These are phyloP conservation scores for Phytopythium mirpurense DNA, from an alignment of 352 stramenopile species.

Conservation along the genomic window DNA sequence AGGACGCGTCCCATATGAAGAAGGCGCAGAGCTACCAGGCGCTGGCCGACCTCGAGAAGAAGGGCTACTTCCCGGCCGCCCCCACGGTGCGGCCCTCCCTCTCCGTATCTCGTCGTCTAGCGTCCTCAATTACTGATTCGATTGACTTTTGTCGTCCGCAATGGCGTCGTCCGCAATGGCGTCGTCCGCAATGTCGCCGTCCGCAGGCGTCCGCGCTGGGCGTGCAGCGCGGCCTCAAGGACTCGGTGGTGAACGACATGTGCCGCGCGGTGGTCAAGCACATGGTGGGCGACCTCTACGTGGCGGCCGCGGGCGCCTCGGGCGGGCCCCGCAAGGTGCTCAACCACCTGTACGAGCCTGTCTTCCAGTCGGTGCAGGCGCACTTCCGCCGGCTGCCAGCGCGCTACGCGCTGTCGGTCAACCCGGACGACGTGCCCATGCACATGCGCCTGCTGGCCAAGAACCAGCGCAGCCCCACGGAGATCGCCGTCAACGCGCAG, in stretches of 20 bases:
- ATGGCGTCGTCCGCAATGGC: too few species aligned
- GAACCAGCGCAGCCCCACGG: constrained; percentile 73
- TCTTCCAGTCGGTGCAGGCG: constrained; percentile 80
- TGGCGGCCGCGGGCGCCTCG: constrained; percentile 50
- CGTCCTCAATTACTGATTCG: too few species aligned
- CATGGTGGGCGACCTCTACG: constrained; percentile 86
- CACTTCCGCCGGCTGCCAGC: constrained; percentile 79
- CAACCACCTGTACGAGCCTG: constrained; percentile 83
- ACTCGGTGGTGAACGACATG: constrained; percentile 88
- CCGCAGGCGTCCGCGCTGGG: constrained; percentile 57
- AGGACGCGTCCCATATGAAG: constrained; percentile 50
- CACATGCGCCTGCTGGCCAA: constrained; percentile 83
- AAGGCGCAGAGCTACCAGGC: constrained; percentile 76
- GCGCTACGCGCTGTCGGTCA: constrained; percentile 79
- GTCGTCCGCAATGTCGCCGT: too few species aligned
- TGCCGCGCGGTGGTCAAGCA: constrained; percentile 84
- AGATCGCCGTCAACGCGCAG: constrained; percentile 79
- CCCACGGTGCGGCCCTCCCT: constrained; percentile 30
- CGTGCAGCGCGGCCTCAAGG: constrained; percentile 77
- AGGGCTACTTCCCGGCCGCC: constrained; percentile 72
- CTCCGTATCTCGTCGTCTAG: too few species aligned
- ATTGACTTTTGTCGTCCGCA: too few species aligned
- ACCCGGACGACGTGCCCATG: constrained; percentile 83
- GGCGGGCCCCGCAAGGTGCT: constrained; percentile 72
- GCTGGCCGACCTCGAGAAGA: constrained; percentile 80